Evolutionary conservation across 2,329 filamentous ascomycete genomes (phyloP).

Genomic region (Aspergillus chevalieri): DNA sequence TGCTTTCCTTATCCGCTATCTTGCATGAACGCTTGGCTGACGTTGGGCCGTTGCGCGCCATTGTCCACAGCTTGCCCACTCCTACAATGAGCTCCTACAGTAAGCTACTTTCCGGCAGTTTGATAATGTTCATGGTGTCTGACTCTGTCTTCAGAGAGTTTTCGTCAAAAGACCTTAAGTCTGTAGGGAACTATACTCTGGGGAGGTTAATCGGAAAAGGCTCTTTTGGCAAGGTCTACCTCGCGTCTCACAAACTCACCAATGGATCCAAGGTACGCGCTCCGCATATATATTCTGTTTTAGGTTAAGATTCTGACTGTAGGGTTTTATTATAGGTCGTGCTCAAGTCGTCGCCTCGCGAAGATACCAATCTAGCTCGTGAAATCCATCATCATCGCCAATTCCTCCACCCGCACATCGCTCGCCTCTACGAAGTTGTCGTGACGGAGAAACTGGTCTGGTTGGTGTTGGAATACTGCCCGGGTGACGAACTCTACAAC

Average conservation of each 20-base stretch:
- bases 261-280: conserved; percentile 83
- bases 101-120: conserved; percentile 44
- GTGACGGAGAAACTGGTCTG: conserved; percentile 93
- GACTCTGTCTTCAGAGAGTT: conserved; percentile 64
- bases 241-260: conserved; percentile 92
- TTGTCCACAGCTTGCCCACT: conserved; percentile 72
- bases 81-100: conserved; percentile 94
- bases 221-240: conserved; percentile 96
- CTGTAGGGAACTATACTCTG: conserved; percentile 90
- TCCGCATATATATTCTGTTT: background rate
- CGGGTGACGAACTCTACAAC: conserved; percentile 94
- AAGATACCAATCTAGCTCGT: conserved; percentile 88
- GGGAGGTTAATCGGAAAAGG: conserved; percentile 93
- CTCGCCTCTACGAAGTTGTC: conserved; percentile 93
- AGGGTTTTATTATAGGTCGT: conserved; percentile 61
- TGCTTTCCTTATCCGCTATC: background rate
- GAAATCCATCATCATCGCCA: conserved; percentile 99
- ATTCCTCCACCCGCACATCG: conserved; percentile 95
- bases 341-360: conserved; percentile 94
- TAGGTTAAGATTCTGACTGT: background rate
- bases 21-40: conserved; percentile 12
- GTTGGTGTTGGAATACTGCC: conserved; percentile 94
- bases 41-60: conserved; percentile 1
- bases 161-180: conserved; percentile 79
- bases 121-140: background rate